Percentiles rank a stretch among this genome's conserved stretches.
These are phyloP conservation scores for Anacardium occidentale DNA, from an alignment of 345 rosid species.

Conservation along the genomic window DNA sequence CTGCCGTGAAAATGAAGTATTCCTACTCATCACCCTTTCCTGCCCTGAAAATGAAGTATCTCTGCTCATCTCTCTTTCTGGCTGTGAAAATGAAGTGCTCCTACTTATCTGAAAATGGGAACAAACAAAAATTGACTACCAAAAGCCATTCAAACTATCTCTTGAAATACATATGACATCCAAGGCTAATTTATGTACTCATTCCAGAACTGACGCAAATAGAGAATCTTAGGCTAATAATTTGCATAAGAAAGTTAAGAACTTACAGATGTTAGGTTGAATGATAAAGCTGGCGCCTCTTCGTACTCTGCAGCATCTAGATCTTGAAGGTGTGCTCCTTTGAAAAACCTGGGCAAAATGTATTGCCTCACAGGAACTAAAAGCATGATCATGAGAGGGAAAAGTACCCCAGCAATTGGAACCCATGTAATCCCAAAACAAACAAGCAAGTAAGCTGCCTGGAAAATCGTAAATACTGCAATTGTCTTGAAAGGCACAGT, in stretches of 20 bases:
- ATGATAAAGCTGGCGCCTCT: constrained; percentile 77
- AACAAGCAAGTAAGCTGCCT: constrained; percentile 63
- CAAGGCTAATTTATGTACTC: no score
- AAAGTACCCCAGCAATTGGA: constrained; percentile 87
- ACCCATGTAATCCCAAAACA: constrained; percentile 96
- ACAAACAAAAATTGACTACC: not conserved
- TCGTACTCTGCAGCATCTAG: constrained; percentile 93
- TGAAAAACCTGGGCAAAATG: constrained; percentile 76
- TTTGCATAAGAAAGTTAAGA: not conserved
- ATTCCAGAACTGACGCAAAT: not conserved
- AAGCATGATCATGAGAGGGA: constrained; percentile 88
- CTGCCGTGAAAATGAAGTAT: constrained; percentile 50
- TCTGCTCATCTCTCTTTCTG: not conserved
- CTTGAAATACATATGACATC: not conserved
- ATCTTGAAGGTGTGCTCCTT: constrained; percentile 87
- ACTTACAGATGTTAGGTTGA: constrained; percentile 63
- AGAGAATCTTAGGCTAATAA: not conserved
- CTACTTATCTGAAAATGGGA: not conserved
- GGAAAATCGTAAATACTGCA: constrained; percentile 73
- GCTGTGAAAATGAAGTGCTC: constrained; percentile 1
- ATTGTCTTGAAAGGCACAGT: constrained; percentile 85
- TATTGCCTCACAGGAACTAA: constrained; percentile 88
- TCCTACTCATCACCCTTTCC: constrained; percentile 43
- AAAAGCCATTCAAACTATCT: not conserved
- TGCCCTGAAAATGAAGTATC: constrained; percentile 1